Base-by-base conservation (phyloP, 148 eudicot species). In the Arctostaphylos glauca region DNA sequence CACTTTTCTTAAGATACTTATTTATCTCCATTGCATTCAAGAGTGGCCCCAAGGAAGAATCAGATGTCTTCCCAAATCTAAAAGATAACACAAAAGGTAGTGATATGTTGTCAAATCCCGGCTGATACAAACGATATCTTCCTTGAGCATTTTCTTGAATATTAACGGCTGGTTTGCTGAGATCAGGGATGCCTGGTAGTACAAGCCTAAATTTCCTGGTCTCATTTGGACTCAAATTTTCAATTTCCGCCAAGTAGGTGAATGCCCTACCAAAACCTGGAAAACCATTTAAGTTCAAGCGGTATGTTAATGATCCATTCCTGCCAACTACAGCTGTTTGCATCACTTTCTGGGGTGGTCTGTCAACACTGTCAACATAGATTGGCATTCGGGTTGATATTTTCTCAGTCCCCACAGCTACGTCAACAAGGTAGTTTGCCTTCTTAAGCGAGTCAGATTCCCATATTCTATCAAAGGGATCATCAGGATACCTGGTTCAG, bases 391-490 rank as follows among this genome's bases (percentile, higher is more conserved):
- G 72, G 53, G 99, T 94, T 8, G 99, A 94, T 78, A 94, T 84
- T 85, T 86, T 89, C 74, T 92, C 95, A 62, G 99, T 96, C 81
- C 99, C 99, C 56, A 90, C 88, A 73, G 99, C 98, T 89, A 96
- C 94, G 79, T 94, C 98, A 83, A 96, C 99, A 67, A 96, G 93
- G 87, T 91, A 96, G 70, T 96, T 96, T 76, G 99, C 92, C 89
- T 87, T 96, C 86, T 87, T 93, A 18, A 92, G 56, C 8, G 90
- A 92, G 86, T 96, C 97, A 48, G 99, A 96, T 82, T 92, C 90
- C 99, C 99, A 96, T 85, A 96, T 91, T 88, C 99, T 93, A 84
- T 96, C 99, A 90, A 88, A 96, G 66, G 98, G 98, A 82, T 96
- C 99, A 90, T 96, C 98, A 50, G 99, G 99, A 86, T 92, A 96